Evolutionary conservation across 2,329 filamentous ascomycete species (phyloP).

Genomic region (Colletotrichum australisinense): DNA sequence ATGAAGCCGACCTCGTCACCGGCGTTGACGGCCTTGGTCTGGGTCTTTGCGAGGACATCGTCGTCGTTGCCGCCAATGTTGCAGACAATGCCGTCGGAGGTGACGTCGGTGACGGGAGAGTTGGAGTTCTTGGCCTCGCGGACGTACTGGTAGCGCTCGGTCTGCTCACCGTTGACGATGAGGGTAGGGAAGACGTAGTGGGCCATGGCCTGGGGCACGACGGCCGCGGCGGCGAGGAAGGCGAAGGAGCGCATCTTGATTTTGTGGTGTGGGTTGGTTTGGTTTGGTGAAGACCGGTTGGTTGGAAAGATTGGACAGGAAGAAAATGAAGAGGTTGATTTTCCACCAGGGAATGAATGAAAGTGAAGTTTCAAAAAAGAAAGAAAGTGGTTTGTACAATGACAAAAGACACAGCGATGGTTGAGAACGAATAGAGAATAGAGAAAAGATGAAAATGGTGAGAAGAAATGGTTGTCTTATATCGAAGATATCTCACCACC

Average conservation of each 20-base stretch:
- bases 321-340: constrained; percentile 28
- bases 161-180: constrained; percentile 37
- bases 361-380: constrained; percentile 25
- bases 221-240: constrained; percentile 30
- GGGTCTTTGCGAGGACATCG: constrained; percentile 49
- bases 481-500: background rate
- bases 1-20: constrained; percentile 56
- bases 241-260: constrained; percentile 24
- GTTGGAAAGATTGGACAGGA: constrained; percentile 24
- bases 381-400: constrained; percentile 32
- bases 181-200: constrained; percentile 38
- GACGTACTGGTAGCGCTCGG: constrained; percentile 36
- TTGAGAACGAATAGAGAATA: constrained; percentile 15
- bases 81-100: constrained; percentile 51
- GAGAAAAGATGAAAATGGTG: background rate
- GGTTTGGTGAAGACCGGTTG: constrained; percentile 10
- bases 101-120: constrained; percentile 53
- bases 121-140: constrained; percentile 42
- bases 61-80: constrained; percentile 51
- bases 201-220: constrained; percentile 33
- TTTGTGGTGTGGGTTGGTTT: background rate
- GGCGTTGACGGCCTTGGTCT: constrained; percentile 49
- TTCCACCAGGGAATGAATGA: constrained; percentile 34
- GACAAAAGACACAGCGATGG: constrained; percentile 31
- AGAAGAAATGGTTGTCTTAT: constrained; percentile 26